Evolutionary conservation across 495 filamentous ascomycete species (phyloP).

Genomic region (Diplogelasinospora grovesii): DNA sequence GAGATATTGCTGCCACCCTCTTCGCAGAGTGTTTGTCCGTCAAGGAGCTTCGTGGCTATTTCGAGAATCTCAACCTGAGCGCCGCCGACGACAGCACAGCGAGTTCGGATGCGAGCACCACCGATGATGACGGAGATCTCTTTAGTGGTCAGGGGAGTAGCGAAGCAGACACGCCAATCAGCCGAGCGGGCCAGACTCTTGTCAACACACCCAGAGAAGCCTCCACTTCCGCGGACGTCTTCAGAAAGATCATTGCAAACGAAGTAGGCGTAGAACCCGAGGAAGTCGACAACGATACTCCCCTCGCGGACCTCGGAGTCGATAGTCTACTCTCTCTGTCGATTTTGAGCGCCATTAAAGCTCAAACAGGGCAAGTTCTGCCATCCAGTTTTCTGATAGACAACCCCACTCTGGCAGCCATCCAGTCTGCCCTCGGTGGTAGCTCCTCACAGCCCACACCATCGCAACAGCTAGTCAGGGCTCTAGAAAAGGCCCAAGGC

Average conservation of each 20-base stretch:
- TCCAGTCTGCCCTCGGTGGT: slow-evolving; percentile 16
- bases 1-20: slow-evolving; percentile 29
- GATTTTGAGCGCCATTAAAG: slow-evolving; percentile 31
- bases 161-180: slow-evolving; percentile 2
- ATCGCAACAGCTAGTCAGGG: slow-evolving; percentile 21
- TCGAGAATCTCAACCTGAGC: neutral
- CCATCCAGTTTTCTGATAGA: slow-evolving; percentile 25
- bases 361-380: slow-evolving; percentile 31
- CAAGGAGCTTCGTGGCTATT: slow-evolving; percentile 23
- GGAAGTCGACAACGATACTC: slow-evolving; percentile 38
- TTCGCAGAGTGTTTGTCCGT: slow-evolving; percentile 39
- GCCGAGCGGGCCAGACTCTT: neutral
- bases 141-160: neutral
- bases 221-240: neutral
- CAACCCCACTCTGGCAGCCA: slow-evolving; percentile 18
- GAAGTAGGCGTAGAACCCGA: slow-evolving; percentile 47
- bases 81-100: neutral
- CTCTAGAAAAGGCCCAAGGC: slow-evolving; percentile 4
- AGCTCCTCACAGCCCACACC: slow-evolving; percentile 4
- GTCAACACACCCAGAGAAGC: neutral
- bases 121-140: neutral
- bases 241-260: slow-evolving; percentile 34
- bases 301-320: slow-evolving; percentile 38
- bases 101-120: neutral
- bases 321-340: slow-evolving; percentile 41